A percentile compares a stretch with the other conserved stretches of the same genome.
These are phyloP conservation scores for Hymenoscyphus fraxineus DNA, from an alignment of 2,329 filamentous ascomycete species.

Conservation along the genomic window DNA sequence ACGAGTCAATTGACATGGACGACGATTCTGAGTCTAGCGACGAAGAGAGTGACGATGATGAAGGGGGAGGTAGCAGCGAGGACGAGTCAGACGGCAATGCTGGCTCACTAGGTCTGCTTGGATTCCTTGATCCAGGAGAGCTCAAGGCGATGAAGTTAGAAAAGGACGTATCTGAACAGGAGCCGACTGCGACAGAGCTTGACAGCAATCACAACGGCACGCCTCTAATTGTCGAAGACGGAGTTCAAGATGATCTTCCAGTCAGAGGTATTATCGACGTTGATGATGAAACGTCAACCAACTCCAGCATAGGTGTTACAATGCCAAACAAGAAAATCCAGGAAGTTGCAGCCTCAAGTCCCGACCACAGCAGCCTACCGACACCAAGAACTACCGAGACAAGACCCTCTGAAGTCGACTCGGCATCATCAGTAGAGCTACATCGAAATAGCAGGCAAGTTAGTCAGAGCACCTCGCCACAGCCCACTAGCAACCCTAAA, in stretches of 20 bases:
- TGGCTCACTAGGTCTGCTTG: conserved; percentile 40
- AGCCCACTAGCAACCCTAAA: conserved; percentile 43
- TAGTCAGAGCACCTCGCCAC: conserved; percentile 40
- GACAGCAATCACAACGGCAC: background rate
- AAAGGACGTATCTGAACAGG: conserved; percentile 6
- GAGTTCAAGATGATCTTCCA: conserved; percentile 32
- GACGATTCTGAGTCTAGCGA: conserved; percentile 61
- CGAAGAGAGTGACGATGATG: conserved; percentile 40
- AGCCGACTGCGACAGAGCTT: background rate
- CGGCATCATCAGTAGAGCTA: conserved; percentile 35
- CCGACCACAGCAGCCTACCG: conserved; percentile 36
- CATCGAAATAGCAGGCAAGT: conserved; percentile 30
- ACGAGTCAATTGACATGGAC: conserved; percentile 67
- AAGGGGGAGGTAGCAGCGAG: conserved; percentile 36
- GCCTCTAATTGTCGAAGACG: background rate
- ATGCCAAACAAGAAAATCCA: conserved; percentile 13
- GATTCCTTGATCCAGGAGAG: conserved; percentile 34
- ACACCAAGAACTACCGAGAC: conserved; percentile 37
- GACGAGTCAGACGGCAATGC: conserved; percentile 39
- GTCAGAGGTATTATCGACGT: conserved; percentile 15
- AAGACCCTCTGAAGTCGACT: conserved; percentile 34
- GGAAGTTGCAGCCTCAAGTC: conserved; percentile 28
- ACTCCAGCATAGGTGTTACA: background rate
- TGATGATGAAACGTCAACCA: conserved; percentile 7
- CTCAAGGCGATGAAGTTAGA: conserved; percentile 34